phyloP scores from a whole-genome alignment of 306 rosid species.

The Cucurbita pepo region DNA sequence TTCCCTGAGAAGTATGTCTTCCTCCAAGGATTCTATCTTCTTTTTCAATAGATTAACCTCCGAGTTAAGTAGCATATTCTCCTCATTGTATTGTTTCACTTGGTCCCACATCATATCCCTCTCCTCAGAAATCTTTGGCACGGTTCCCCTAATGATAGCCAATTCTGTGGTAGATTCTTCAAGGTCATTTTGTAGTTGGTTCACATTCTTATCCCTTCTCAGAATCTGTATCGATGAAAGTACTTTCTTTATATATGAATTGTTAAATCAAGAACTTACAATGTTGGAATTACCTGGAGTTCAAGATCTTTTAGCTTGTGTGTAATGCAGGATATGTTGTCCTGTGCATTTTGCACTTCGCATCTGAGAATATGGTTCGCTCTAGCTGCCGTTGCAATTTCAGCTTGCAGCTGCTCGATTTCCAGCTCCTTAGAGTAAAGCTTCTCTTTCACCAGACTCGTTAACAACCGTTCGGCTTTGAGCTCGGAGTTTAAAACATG shows the following conservation, averaged over 20 bases:
- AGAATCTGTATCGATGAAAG: constrained; percentile 31
- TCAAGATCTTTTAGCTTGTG: constrained; percentile 75
- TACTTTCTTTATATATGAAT: not conserved
- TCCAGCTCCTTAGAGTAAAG: constrained; percentile 69
- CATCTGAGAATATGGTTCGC: constrained; percentile 71
- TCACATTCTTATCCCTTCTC: constrained; percentile 61
- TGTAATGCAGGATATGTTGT: constrained; percentile 43
- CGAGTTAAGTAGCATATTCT: constrained; percentile 55
- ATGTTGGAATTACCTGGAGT: constrained; percentile 43
- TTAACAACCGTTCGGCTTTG: constrained; percentile 58
- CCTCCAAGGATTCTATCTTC: constrained; percentile 66
- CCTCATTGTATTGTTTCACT: constrained; percentile 67
- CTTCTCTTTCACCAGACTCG: constrained; percentile 69
- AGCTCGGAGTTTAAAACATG: constrained; percentile 48
- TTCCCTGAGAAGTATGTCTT: constrained; percentile 69
- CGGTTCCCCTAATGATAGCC: constrained; percentile 34
- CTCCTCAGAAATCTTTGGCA: constrained; percentile 65
- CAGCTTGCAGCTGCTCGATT: constrained; percentile 84
- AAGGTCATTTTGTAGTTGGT: constrained; percentile 41
- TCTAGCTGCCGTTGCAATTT: constrained; percentile 79
- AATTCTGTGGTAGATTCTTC: constrained; percentile 53
- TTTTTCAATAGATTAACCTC: constrained; percentile 37
- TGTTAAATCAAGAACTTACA: not conserved
- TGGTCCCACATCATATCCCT: constrained; percentile 70
- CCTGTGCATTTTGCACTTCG: constrained; percentile 67